These are phyloP conservation scores for Boletus sp. DNA, from an alignment of 768 basidiomycete genomes.

Conservation along the genomic window DNA sequence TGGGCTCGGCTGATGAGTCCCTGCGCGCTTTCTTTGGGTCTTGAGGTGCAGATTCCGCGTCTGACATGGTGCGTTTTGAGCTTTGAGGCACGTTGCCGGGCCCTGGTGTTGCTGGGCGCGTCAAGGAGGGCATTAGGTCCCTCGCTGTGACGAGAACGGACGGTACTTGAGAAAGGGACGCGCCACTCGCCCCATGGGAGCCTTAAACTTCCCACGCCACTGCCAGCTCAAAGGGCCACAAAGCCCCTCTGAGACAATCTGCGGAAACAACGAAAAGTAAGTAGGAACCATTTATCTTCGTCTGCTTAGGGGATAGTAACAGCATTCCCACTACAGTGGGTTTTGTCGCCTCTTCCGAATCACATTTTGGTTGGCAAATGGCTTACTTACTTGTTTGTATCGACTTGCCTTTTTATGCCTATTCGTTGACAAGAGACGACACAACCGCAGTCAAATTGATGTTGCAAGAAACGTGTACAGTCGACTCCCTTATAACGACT, in stretches of 20 bases:
- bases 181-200: not conserved
- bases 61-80: conserved; percentile 25
- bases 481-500: no score
- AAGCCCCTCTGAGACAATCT: not conserved
- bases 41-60: conserved; percentile 20
- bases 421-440: no score
- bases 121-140: conserved; percentile 25
- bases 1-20: conserved; percentile 17
- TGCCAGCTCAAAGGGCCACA: not conserved
- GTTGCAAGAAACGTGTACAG: no score
- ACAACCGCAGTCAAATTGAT: no score
- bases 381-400: no score
- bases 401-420: no score
- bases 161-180: not conserved
- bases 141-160: not conserved
- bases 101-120: conserved; percentile 19
- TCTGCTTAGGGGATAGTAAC: no score
- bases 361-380: no score
- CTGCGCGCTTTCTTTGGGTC: conserved; percentile 26
- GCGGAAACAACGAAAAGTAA: not conserved
- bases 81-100: conserved; percentile 2
- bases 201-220: conserved; percentile 29
- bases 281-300: not conserved
- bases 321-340: no score
- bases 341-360: no score